Evolutionary conservation across 768 basidiomycete species (phyloP), one percentile per base, ranked within the genome.

Genomic region (Tylopilus balloui): DNA sequence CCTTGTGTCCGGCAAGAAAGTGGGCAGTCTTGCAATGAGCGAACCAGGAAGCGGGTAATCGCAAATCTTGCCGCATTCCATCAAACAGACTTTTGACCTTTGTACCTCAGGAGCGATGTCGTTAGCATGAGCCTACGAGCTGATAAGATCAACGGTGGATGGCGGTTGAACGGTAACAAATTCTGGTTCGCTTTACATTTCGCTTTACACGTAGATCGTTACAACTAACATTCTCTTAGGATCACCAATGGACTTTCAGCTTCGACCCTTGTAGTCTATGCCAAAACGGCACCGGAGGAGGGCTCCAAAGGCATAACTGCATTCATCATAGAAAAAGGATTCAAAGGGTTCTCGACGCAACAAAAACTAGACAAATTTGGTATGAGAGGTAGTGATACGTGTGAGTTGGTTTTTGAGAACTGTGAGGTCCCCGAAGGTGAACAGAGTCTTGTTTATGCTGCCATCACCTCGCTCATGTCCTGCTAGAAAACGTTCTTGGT

Each of bases 361-460:
- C 89, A 86, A 51, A 92, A 94, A 59, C 74, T 97, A 19, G 94
- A 97, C 67, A 97, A 97, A 66, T 84, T 96, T 61, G 94, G 94
- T 1, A 97, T 97, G 94, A 74, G 94, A 58, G 94, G 94, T 32
- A 91, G 88, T 51, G 92, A 96, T 58, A 97, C 94, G 3, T 92
- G 91, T 55, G 94, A 97, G 63, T 71, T 96, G 20, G 83, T 94
- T 17, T 96, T 97, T 51, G 90, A 95, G 56, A 78, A 91, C 57
- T 94, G 92, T 57, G 79, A 86, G 57, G 87, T 97, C 4, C 92
- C 94, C 1, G 83, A 88, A 62, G 88, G 92, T 92, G 47, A 42
- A 73, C 51, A 44, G 19, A n/a, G 19, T 41, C 14, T 15, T 24
- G 21, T 7, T 44, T 15, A 3, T 19, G 6, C 21, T 27, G 13